Evolutionary conservation across 164 flowering plant species (phyloP).

Genomic region (Tetrastigma voinierianum): DNA sequence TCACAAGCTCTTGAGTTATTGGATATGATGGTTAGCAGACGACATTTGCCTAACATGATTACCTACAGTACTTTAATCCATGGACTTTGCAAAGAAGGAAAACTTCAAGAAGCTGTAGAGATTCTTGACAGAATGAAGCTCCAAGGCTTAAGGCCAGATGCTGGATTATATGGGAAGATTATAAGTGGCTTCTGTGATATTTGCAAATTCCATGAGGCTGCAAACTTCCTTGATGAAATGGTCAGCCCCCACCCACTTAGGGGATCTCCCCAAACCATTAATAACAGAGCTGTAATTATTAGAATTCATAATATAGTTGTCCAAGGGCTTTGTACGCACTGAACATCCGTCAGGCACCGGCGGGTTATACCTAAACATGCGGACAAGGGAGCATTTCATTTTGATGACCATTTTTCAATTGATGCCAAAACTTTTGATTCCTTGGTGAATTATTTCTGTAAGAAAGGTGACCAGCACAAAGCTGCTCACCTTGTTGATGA

Average conservation of each 20-base stretch:
- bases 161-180: constrained; percentile 72
- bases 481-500: constrained; percentile 64
- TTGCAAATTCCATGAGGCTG: constrained; percentile 69
- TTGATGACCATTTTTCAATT: too few relatives aligned
- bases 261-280: constrained; percentile 61
- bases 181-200: constrained; percentile 59
- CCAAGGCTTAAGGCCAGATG: constrained; percentile 89
- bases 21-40: constrained; percentile 51
- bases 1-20: constrained; percentile 58
- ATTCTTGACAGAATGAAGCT: constrained; percentile 89
- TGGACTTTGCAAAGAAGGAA: constrained; percentile 82
- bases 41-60: constrained; percentile 50
- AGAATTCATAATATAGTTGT: constrained; percentile 66
- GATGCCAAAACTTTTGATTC: constrained; percentile 43
- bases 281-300: constrained; percentile 72
- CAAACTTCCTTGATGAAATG: constrained; percentile 95
- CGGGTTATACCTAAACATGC: constrained; percentile 68
- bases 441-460: constrained; percentile 52
- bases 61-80: constrained; percentile 60
- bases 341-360: constrained; percentile 31
- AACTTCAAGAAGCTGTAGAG: constrained; percentile 59
- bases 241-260: too few relatives aligned
- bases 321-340: constrained; percentile 64
- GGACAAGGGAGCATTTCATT: constrained; percentile 64
- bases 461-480: constrained; percentile 64